Evolutionary conservation across 805 yeast genomes (phyloP), one percentile per base, ranked within the genome.

Genomic region (Phaffomyces thermotolerans): DNA sequence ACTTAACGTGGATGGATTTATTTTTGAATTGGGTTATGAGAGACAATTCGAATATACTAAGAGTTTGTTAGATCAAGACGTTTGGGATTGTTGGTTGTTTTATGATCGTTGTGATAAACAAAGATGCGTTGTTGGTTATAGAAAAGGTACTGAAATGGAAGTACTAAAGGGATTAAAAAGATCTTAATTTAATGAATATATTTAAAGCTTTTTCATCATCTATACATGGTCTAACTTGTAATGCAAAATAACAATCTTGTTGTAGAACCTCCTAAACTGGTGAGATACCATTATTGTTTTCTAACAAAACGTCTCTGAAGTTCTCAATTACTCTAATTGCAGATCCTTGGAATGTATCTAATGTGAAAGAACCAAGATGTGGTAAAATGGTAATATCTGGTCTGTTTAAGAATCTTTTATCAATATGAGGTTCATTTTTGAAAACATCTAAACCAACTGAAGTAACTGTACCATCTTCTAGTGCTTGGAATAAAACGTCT

Each of bases 391-490:
- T 63, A n/a, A 84, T 84, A 57, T 84, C 88, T 50, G 75, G 68
- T 55, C 90, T 69, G 6, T 66, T 63, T 30, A 73, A 50, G 34
- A 81, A 69, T 30, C 69, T 75, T n/a, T 67, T 65, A 47, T 74
- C 71, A 20, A 81, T 72, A 0, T 53, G 41, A 7, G 87, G 87
- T 60, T 85, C 95, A 23, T 75, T 59, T 47, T 75, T 79, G 59
- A 66, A 83, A 6, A 85, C 95, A 53, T 85, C 95, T 31, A 83
- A 58, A 0, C 91, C 93, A 9, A 80, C 86, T 56, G 80, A 75
- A 12, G 71, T 62, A 3, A 85, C 68, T 42, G 79, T 75, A 0
- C 86, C 87, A 8, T 69, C 52, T 43, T 78, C 69, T 44, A 85
- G 65, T 0, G 81, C 90, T 6, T 65, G 68, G 14, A 83, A 66